A percentile compares a stretch with the other conserved stretches of the same genome.
Evolutionary conservation across 2,329 filamentous ascomycete genomes (phyloP).

Genomic region (Diaporthe vaccinii): DNA sequence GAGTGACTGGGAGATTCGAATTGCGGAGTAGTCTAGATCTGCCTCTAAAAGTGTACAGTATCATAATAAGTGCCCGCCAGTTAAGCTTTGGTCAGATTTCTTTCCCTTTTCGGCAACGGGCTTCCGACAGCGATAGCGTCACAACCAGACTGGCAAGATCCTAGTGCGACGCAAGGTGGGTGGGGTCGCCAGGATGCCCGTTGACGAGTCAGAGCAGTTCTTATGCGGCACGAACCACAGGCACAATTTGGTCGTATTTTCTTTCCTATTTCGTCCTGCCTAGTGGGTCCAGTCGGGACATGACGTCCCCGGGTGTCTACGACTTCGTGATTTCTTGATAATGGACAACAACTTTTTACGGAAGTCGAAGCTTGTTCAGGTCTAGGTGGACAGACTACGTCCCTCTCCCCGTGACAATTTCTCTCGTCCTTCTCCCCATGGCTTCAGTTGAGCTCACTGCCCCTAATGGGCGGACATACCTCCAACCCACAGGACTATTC

Average conservation of each 20-base stretch:
- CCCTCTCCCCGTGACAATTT: no score
- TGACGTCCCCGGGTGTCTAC: background rate
- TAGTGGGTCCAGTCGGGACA: background rate
- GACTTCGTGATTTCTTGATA: background rate
- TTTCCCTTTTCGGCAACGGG: slow-evolving; percentile 10
- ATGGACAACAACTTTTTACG: background rate
- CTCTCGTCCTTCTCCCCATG: background rate
- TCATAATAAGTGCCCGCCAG: background rate
- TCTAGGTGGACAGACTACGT: background rate
- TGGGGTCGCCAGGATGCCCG: background rate
- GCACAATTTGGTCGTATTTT: slow-evolving; percentile 2
- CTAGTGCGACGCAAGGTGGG: background rate
- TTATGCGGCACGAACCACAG: no score
- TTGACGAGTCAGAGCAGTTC: slow-evolving; percentile 3
- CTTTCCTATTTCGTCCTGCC: slow-evolving; percentile 8
- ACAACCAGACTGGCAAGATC: background rate
- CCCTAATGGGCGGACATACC: slow-evolving; percentile 81
- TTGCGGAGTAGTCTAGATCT: background rate
- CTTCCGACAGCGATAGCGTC: background rate
- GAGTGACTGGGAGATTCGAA: background rate
- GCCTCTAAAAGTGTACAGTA: background rate
- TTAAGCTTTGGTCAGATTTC: slow-evolving; percentile 10
- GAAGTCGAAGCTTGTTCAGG: background rate
- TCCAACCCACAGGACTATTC: slow-evolving; percentile 82
- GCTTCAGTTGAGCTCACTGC: slow-evolving; percentile 64